These are phyloP conservation scores for Exophiala bonariae DNA, from an alignment of 2,329 filamentous ascomycete species.

Conservation along the genomic window DNA sequence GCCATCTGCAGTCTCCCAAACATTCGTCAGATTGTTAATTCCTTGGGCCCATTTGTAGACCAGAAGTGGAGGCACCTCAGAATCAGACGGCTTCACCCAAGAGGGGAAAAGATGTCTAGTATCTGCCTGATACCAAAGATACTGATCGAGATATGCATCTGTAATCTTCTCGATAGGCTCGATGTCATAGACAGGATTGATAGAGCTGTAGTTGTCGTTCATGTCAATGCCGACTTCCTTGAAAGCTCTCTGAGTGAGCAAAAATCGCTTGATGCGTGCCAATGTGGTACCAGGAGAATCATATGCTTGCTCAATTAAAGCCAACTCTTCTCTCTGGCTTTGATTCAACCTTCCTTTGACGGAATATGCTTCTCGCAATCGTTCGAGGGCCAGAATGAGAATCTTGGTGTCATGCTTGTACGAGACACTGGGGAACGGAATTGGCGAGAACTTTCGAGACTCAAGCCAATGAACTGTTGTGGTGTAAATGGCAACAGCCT, in stretches of 20 bases:
- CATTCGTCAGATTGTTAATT: conserved; percentile 94
- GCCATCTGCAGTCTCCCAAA: conserved; percentile 91
- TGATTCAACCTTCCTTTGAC: conserved; percentile 97
- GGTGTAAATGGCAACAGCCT: conserved; percentile 97
- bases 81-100: conserved; percentile 99
- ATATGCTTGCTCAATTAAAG: conserved; percentile 96
- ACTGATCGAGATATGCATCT: conserved; percentile 96
- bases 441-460: conserved; percentile 96
- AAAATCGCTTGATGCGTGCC: conserved; percentile 94
- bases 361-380: conserved; percentile 91
- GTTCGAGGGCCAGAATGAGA: conserved; percentile 88
- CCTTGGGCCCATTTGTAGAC: conserved; percentile 99
- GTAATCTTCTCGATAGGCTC: conserved; percentile 99
- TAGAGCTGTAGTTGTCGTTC: conserved; percentile 99
- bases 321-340: conserved; percentile 93
- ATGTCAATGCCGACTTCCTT: conserved; percentile 99
- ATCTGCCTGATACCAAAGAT: conserved; percentile 98
- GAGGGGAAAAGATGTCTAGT: conserved; percentile 95
- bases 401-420: conserved; percentile 99
- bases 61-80: conserved; percentile 89
- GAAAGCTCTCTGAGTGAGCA: conserved; percentile 95
- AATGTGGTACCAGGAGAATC: conserved; percentile 95
- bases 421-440: conserved; percentile 96
- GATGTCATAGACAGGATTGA: conserved; percentile 98
- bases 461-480: conserved; percentile 99